Evolutionary conservation across 495 filamentous ascomycete species (phyloP).

Genomic region (Daldinia vernicosa): DNA sequence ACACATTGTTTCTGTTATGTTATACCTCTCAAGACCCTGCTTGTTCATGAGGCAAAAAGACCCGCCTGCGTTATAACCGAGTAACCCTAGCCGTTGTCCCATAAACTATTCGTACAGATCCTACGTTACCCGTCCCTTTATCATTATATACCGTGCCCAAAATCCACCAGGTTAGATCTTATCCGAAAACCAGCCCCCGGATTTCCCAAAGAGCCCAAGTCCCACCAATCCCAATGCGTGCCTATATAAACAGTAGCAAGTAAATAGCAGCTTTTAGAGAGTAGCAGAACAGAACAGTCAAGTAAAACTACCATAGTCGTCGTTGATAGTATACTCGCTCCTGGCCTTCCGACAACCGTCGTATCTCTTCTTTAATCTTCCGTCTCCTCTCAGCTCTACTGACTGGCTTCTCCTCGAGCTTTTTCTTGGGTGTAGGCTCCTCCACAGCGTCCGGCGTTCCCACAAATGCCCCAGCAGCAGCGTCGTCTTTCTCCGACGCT

Average conservation of each 20-base stretch:
- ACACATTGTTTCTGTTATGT: not conserved
- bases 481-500: slow-evolving; percentile 22
- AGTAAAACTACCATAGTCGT: slow-evolving; percentile 50
- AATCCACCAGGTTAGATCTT: not conserved
- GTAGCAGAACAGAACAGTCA: not conserved
- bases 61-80: slow-evolving; percentile 4
- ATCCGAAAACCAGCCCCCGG: not conserved
- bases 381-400: slow-evolving; percentile 59
- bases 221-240: slow-evolving; percentile 7
- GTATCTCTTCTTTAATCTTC: slow-evolving; percentile 61
- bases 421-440: slow-evolving; percentile 11
- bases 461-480: slow-evolving; percentile 15
- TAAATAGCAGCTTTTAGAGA: slow-evolving; percentile 6
- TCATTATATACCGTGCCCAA: slow-evolving; percentile 23
- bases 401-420: slow-evolving; percentile 46
- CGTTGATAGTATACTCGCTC: slow-evolving; percentile 57
- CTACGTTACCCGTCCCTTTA: not conserved
- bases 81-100: slow-evolving; percentile 20
- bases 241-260: slow-evolving; percentile 6
- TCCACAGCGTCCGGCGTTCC: slow-evolving; percentile 38
- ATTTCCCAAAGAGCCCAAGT: not conserved
- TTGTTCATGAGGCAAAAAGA: slow-evolving; percentile 4
- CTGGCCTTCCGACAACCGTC: slow-evolving; percentile 51
- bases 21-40: not conserved
- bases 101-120: slow-evolving; percentile 19